Conservation (phyloP, 441 rosid genomes). For the Populus hybrid region DNA sequence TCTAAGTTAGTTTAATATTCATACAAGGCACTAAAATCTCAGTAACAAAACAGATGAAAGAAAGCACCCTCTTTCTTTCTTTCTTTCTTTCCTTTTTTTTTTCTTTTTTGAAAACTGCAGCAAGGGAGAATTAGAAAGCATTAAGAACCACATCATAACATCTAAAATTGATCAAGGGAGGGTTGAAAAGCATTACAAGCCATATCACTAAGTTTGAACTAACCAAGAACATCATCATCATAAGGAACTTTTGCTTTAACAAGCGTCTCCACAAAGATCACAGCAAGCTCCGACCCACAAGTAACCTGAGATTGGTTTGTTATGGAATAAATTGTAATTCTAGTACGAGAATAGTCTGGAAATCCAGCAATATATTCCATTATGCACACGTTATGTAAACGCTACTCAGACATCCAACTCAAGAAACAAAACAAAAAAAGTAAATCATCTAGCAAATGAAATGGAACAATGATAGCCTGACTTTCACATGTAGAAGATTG, state of each 20-base stretch:
- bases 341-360: not conserved
- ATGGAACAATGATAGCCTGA: not conserved
- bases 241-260: constrained; percentile 72
- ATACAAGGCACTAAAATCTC: not conserved
- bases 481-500: not conserved
- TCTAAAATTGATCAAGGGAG: not conserved
- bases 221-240: constrained; percentile 65
- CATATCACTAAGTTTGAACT: constrained; percentile 32
- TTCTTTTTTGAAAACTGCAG: too few species aligned
- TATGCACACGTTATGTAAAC: not conserved
- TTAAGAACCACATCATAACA: not conserved
- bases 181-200: constrained; percentile 1
- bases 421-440: not conserved
- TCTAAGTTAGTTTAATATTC: not conserved
- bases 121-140: not conserved
- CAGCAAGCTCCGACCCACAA: constrained; percentile 89
- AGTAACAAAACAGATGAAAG: not conserved
- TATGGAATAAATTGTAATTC: not conserved
- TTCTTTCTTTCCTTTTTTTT: too few species aligned
- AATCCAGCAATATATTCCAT: not conserved
- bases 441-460: not conserved
- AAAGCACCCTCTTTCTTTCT: not conserved
- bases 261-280: constrained; percentile 70
- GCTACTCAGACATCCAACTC: not conserved
- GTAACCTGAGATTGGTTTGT: constrained; percentile 50